Conservation (phyloP, 116 monocot species). For the Trichopus zeylanicus region DNA sequence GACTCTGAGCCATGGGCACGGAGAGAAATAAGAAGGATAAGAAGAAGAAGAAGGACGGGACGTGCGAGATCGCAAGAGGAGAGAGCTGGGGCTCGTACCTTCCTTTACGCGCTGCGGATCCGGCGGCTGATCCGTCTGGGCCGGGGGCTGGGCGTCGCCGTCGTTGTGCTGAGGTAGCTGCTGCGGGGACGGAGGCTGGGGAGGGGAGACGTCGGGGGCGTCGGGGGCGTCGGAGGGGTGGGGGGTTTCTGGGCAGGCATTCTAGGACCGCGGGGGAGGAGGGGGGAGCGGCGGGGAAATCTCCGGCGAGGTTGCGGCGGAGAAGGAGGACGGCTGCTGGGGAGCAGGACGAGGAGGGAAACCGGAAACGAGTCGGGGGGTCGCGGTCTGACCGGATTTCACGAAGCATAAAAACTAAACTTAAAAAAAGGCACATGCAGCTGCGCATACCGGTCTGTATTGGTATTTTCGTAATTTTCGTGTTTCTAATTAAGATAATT, state of each 20-base stretch:
- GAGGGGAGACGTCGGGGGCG: too few species aligned
- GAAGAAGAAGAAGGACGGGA: not conserved
- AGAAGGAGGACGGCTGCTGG: not conserved
- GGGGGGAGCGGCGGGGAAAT: not conserved
- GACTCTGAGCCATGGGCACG: not conserved
- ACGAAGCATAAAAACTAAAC: too few species aligned
- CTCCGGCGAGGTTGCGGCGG: not conserved
- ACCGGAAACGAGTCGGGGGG: not conserved
- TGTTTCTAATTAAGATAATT: too few species aligned
- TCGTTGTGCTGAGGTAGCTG: not conserved
- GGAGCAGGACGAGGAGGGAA: too few species aligned
- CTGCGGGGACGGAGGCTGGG: not conserved
- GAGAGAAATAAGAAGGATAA: not conserved
- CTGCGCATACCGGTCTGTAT: too few species aligned
- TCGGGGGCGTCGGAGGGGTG: not conserved
- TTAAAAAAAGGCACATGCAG: too few species aligned
- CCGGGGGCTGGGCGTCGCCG: not conserved
- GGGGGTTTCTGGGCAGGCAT: conserved; percentile 1
- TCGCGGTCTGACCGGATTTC: conserved; percentile 1
- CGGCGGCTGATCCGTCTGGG: not conserved
- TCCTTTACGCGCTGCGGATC: not conserved
- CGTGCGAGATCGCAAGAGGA: not conserved
- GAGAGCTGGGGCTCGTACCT: not conserved
- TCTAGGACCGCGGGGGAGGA: not conserved
- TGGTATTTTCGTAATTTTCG: too few species aligned